A percentile compares a stretch with the other conserved stretches of the same genome.
phyloP scores from a whole-genome alignment of 805 yeast species.

The Yarrowia osloensis region DNA sequence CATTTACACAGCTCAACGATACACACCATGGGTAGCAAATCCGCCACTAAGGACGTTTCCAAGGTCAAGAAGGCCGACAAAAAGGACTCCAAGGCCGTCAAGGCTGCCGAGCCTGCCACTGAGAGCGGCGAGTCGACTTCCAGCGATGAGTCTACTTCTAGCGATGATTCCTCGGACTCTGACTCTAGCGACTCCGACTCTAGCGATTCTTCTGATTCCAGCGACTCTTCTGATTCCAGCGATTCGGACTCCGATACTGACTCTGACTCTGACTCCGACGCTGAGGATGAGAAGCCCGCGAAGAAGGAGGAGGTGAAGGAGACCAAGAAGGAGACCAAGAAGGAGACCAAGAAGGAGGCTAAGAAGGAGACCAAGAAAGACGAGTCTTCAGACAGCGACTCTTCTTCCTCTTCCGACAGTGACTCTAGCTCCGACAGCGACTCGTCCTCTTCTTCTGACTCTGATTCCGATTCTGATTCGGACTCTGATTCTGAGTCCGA shows the following conservation, averaged over 20 bases:
- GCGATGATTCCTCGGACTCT: constrained; percentile 9
- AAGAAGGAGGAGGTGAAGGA: neutral
- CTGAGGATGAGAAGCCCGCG: constrained; percentile 16
- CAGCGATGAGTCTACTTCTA: constrained; percentile 12
- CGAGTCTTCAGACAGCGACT: constrained; percentile 32
- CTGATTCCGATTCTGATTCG: constrained; percentile 34
- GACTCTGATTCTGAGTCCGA: constrained; percentile 15
- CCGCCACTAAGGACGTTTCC: constrained; percentile 21
- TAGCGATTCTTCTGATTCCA: neutral
- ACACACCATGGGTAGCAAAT: constrained; percentile 24
- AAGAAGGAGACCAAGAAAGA: neutral
- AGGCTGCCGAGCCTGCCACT: constrained; percentile 37
- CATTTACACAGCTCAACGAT: constrained; percentile 6
- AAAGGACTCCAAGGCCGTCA: constrained; percentile 24
- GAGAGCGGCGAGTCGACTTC: constrained; percentile 36
- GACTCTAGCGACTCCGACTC: constrained; percentile 18
- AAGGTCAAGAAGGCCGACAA: constrained; percentile 22
- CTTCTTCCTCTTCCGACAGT: neutral
- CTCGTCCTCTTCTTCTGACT: constrained; percentile 36
- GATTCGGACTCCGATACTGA: constrained; percentile 6
- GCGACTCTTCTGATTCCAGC: constrained; percentile 9
- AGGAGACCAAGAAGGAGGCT: constrained; percentile 1
- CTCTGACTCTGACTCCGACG: constrained; percentile 12
- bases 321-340: neutral
- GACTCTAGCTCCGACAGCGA: constrained; percentile 37